A percentile compares a stretch with the other conserved stretches of the same genome.
Conservation (phyloP, 345 rosid species). For the Syzygium aqueum region DNA sequence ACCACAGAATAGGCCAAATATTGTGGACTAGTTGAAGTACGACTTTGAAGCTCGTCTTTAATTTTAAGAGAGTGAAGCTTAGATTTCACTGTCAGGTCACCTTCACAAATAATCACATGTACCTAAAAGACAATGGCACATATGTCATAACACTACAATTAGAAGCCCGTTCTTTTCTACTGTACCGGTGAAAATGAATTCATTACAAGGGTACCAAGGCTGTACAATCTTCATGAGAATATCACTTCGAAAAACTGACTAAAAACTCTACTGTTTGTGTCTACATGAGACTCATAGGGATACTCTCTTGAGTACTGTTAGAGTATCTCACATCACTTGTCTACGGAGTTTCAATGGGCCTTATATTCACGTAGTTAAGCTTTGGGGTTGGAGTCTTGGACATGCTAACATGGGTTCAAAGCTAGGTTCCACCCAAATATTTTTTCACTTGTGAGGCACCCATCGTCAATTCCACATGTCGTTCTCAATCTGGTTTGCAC, state of each 20-base stretch:
- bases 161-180: background rate
- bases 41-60: slow-evolving; percentile 87
- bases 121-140: slow-evolving; percentile 32
- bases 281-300: background rate
- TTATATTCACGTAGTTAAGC: background rate
- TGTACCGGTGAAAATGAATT: background rate
- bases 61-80: slow-evolving; percentile 89
- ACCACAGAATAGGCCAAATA: slow-evolving; percentile 79
- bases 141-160: background rate
- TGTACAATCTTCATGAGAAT: background rate
- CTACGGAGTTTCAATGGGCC: background rate
- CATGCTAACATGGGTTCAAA: background rate
- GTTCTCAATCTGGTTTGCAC: background rate
- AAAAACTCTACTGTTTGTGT: background rate
- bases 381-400: background rate
- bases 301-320: background rate
- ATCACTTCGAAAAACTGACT: background rate
- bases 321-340: background rate
- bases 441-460: background rate
- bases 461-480: background rate
- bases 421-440: background rate
- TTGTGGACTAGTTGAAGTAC: slow-evolving; percentile 35
- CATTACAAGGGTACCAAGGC: background rate
- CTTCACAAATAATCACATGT: slow-evolving; percentile 55
- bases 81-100: slow-evolving; percentile 61